Evolutionary conservation across 108 stramenopile species (phyloP).

Genomic region (Nitzschia sp.): DNA sequence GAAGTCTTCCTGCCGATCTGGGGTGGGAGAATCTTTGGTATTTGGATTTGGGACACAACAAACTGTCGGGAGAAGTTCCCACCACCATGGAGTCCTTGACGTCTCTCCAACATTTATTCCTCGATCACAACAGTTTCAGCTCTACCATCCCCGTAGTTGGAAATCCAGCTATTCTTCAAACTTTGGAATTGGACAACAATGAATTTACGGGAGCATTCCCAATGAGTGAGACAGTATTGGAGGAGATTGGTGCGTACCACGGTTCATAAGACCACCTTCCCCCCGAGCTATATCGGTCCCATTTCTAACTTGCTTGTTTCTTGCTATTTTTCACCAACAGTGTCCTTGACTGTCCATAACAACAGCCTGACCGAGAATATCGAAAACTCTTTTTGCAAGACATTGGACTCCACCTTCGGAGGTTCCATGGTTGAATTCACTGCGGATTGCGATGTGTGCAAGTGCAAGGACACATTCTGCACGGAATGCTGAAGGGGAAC

Average conservation of each 20-base stretch:
- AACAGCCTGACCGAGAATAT: slow-evolving; percentile 18
- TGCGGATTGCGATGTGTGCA: slow-evolving; percentile 48
- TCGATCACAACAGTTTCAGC: slow-evolving; percentile 49
- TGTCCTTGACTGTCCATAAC: slow-evolving; percentile 26
- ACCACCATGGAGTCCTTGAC: slow-evolving; percentile 8
- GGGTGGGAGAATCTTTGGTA: slow-evolving; percentile 24
- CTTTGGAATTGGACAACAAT: slow-evolving; percentile 39
- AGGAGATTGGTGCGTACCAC: background rate
- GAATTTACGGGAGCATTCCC: slow-evolving; percentile 44
- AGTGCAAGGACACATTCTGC: slow-evolving; percentile 36
- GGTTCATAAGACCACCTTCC: background rate
- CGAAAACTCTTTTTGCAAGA: background rate
- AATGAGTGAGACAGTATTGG: background rate
- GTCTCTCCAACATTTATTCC: slow-evolving; percentile 34
- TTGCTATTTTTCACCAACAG: background rate
- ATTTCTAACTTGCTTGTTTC: too few species aligned
- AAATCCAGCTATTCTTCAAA: slow-evolving; percentile 26
- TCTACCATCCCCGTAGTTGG: slow-evolving; percentile 45
- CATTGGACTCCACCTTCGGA: slow-evolving; percentile 7
- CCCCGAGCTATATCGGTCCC: too few species aligned
- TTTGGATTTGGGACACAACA: slow-evolving; percentile 45
- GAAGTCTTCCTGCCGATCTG: slow-evolving; percentile 34
- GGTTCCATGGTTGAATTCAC: slow-evolving; percentile 33
- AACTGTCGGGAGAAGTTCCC: slow-evolving; percentile 44
- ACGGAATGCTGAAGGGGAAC: slow-evolving; percentile 4